Conservation (phyloP, 768 basidiomycete genomes). For the Psilocybe sp. region DNA sequence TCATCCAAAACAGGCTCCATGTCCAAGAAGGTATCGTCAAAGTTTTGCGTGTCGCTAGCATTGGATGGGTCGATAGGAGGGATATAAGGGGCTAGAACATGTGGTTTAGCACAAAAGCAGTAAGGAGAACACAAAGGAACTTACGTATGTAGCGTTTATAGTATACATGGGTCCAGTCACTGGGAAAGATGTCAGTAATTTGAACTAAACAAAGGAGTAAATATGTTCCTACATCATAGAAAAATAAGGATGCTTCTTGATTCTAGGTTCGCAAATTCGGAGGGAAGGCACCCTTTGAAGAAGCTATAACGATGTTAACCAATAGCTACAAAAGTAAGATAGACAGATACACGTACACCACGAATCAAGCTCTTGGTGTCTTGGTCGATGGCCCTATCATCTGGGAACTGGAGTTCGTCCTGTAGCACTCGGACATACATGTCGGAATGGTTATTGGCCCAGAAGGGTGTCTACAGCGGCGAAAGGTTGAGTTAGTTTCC, state of each 20-base stretch:
- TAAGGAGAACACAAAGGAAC: slow-evolving; percentile 24
- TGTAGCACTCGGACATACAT: slow-evolving; percentile 94
- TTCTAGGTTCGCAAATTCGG: slow-evolving; percentile 87
- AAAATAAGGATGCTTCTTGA: slow-evolving; percentile 95
- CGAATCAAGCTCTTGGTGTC: slow-evolving; percentile 95
- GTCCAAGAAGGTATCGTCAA: slow-evolving; percentile 94
- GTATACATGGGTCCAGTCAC: slow-evolving; percentile 93
- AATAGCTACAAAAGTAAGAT: slow-evolving; percentile 4
- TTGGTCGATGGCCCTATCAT: slow-evolving; percentile 88
- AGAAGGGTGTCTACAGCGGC: slow-evolving; percentile 74
- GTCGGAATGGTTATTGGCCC: slow-evolving; percentile 89
- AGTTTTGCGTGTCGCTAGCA: slow-evolving; percentile 95
- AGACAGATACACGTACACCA: slow-evolving; percentile 58
- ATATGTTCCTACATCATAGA: slow-evolving; percentile 73
- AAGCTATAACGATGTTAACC: slow-evolving; percentile 46
- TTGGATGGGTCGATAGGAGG: slow-evolving; percentile 88
- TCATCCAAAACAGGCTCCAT: slow-evolving; percentile 93
- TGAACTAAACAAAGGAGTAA: slow-evolving; percentile 11
- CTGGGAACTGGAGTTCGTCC: slow-evolving; percentile 86
- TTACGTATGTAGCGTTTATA: slow-evolving; percentile 91
- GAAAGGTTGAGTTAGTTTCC: not conserved
- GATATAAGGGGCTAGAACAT: slow-evolving; percentile 80
- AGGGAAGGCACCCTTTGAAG: slow-evolving; percentile 91
- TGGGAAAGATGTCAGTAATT: slow-evolving; percentile 28
- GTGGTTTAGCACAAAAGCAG: not conserved